Percentiles rank a stretch among this genome's conserved stretches.
These are phyloP conservation scores for Corylus avellana DNA, from an alignment of 306 rosid species.

Conservation along the genomic window DNA sequence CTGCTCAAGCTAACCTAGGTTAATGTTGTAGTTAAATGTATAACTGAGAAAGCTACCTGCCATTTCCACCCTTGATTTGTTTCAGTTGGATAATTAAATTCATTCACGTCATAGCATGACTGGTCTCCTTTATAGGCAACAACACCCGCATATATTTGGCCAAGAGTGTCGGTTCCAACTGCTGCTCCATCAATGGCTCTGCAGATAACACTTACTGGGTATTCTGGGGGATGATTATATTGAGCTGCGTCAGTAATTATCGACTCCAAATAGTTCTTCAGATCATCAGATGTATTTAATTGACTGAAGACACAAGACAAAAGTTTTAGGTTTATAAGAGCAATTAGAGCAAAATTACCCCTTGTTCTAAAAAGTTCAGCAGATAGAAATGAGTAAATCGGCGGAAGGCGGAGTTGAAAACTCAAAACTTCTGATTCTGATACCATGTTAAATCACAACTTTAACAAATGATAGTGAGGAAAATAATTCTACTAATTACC, in stretches of 20 bases:
- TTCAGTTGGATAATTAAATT: conserved; percentile 20
- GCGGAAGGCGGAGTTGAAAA: too few relatives aligned
- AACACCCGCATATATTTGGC: conserved; percentile 39
- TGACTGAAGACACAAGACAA: conserved; percentile 5
- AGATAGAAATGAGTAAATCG: too few relatives aligned
- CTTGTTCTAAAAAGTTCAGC: too few relatives aligned
- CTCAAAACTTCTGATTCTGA: too few relatives aligned
- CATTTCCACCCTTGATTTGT: conserved; percentile 37
- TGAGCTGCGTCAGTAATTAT: conserved; percentile 28
- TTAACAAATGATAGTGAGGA: not conserved
- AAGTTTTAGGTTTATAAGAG: not conserved
- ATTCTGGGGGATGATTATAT: conserved; percentile 27
- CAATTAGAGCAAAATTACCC: too few relatives aligned
- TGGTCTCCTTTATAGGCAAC: not conserved
- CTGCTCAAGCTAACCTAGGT: too few relatives aligned
- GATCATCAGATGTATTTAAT: conserved; percentile 21
- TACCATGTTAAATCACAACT: too few relatives aligned
- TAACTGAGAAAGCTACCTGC: conserved; percentile 32
- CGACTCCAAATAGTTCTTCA: conserved; percentile 30
- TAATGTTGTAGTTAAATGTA: not conserved
- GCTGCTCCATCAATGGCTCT: conserved; percentile 32
- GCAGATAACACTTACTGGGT: conserved; percentile 31
- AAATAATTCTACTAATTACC: conserved; percentile 19
- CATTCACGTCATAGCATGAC: conserved; percentile 33
- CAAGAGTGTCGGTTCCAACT: conserved; percentile 18